Conservation (phyloP, 2,329 filamentous ascomycete species). For the Apiospora hydei region DNA sequence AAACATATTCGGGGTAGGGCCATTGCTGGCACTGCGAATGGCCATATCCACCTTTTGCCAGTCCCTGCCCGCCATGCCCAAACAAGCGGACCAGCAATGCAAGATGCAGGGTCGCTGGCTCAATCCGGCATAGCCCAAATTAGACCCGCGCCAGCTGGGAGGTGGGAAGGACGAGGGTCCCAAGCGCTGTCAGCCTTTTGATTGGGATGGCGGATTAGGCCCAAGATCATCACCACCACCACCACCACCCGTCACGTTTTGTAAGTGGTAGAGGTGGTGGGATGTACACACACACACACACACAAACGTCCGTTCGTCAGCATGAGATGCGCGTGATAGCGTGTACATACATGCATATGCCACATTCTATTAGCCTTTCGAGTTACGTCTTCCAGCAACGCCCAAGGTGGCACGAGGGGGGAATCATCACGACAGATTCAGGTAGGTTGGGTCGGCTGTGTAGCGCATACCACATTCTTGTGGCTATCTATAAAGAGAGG, state of each 20-base stretch:
- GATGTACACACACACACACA: too few relatives aligned
- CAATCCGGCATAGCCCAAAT: slow-evolving; percentile 40
- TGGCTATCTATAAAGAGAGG: slow-evolving; percentile 8
- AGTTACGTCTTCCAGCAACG: not conserved
- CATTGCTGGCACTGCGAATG: not conserved
- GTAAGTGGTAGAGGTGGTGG: not conserved
- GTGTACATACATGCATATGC: not conserved
- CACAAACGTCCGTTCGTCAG: not conserved
- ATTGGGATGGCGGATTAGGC: slow-evolving; percentile 22
- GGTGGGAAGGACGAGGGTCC: slow-evolving; percentile 30
- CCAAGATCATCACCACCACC: slow-evolving; percentile 10
- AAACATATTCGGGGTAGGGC: slow-evolving; percentile 20
- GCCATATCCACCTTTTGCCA: slow-evolving; percentile 12
- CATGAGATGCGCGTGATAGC: not conserved
- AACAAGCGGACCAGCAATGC: slow-evolving; percentile 21
- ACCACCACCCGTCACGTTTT: not conserved
- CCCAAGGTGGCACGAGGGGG: not conserved
- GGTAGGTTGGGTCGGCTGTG: not conserved
- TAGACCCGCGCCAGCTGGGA: slow-evolving; percentile 45
- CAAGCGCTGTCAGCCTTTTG: slow-evolving; percentile 27
- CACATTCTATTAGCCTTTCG: slow-evolving; percentile 3
- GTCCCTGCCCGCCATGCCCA: slow-evolving; percentile 19
- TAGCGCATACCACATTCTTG: slow-evolving; percentile 9
- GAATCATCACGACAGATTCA: slow-evolving; percentile 3
- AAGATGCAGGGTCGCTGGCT: slow-evolving; percentile 32